Conservation (phyloP, 345 rosid species). For the Fremontodendron californicum region DNA sequence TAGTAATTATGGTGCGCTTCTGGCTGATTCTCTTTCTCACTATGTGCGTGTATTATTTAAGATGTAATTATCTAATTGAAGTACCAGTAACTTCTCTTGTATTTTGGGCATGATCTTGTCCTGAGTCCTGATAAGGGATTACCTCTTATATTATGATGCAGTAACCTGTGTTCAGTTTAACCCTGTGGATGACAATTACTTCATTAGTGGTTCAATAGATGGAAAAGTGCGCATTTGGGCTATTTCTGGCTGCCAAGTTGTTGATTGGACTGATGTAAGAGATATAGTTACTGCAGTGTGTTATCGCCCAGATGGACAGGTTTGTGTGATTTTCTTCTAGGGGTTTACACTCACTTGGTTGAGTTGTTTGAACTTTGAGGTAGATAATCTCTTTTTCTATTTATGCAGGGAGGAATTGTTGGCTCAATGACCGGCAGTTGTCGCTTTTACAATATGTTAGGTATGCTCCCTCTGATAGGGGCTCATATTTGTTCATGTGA, state of each 20-base stretch:
- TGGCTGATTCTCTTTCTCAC: not conserved
- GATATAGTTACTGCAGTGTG: conserved; percentile 80
- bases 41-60: not conserved
- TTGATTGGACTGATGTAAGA: conserved; percentile 72
- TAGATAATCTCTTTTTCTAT: not conserved
- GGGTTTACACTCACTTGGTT: not conserved
- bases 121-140: not conserved
- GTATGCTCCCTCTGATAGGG: conserved; percentile 25
- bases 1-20: conserved; percentile 63
- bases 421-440: conserved; percentile 57
- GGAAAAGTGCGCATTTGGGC: conserved; percentile 89
- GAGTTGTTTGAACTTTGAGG: not conserved
- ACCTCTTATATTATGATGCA: conserved; percentile 30
- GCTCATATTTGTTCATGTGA: not conserved
- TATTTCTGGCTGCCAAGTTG: conserved; percentile 54
- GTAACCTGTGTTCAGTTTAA: conserved; percentile 84
- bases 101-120: conserved; percentile 1
- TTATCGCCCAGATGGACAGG: conserved; percentile 87
- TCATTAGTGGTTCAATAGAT: conserved; percentile 84
- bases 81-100: not conserved
- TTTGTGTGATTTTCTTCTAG: conserved; percentile 22
- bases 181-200: conserved; percentile 66
- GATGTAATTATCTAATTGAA: conserved; percentile 3
- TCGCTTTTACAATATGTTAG: conserved; percentile 51
- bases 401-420: conserved; percentile 42